These are phyloP conservation scores for Pelargonium myrrhifolium DNA, from an alignment of 441 rosid species.

Conservation along the genomic window DNA sequence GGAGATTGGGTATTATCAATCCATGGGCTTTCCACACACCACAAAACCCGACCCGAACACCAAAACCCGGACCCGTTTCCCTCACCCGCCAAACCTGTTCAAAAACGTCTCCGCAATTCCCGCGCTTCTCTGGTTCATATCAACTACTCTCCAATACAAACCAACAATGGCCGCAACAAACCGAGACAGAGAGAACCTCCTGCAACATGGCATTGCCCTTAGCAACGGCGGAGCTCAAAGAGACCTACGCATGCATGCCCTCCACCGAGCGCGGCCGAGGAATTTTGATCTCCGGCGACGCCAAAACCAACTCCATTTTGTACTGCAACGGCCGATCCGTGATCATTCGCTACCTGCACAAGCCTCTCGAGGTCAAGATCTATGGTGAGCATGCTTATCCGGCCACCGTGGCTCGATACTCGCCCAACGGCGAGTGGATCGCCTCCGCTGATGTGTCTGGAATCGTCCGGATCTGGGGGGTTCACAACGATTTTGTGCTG, in stretches of 20 bases:
- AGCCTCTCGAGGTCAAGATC: not conserved
- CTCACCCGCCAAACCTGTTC: not conserved
- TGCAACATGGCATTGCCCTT: too few species aligned
- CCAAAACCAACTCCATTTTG: not conserved
- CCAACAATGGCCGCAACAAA: not conserved
- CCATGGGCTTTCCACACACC: too few species aligned
- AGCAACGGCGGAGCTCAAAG: not conserved
- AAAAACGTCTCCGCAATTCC: not conserved
- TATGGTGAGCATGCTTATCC: not conserved
- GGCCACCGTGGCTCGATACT: not conserved
- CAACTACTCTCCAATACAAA: not conserved
- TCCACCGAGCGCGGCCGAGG: not conserved
- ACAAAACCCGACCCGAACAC: too few species aligned
- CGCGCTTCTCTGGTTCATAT: not conserved
- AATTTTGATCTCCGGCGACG: not conserved
- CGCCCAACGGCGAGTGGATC: not conserved
- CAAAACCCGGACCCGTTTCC: not conserved
- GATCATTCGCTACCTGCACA: not conserved
- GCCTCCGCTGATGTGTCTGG: not conserved
- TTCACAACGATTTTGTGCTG: not conserved
- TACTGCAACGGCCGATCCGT: constrained; percentile 3
- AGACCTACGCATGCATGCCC: constrained; percentile 2
- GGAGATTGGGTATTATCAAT: too few species aligned
- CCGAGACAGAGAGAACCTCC: not conserved
- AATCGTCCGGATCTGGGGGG: constrained; percentile 1